Evolutionary conservation across 768 basidiomycete species (phyloP), one percentile per base, ranked within the genome.

Genomic region (Tremella fuciformis): DNA sequence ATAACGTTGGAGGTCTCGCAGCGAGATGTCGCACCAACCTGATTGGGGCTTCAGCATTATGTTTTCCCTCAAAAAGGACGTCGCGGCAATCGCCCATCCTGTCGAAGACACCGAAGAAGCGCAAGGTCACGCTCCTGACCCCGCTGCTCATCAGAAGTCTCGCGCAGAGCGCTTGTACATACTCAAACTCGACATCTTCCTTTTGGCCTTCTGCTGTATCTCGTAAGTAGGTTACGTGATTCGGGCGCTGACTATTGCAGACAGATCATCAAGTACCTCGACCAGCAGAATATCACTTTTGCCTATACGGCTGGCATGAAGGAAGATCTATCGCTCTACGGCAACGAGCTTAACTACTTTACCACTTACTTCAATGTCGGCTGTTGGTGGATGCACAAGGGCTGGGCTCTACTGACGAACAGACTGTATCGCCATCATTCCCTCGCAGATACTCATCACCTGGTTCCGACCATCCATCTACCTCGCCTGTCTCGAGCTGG

Each of bases 291-390:
- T 42, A 60, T 63, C 41, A 53, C 57, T 16, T 53, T 56, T 47
- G 59, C 60, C 21, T 67, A 68, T 58, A 67, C 70, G 42, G 56
- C 58, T 42, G 72, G 73, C 0, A 72, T 75, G 71, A 71, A 72
- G 37, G 73, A 75, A 29, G 70, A 71, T 40, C 63, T 71, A 22
- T 52, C 55, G 11, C 57, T 71, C 9, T 55, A 59, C 34, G 69
- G 69, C 16, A 75, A 75, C 53, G 71, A 75, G 40, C 60, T 63
- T 50, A 75, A 75, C 59, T 75, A 55, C 58, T 70, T 70, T 54
- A 66, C 67, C 16, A 46, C 42, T 34, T 64, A 34, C 46, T 63
- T 66, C 34, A 62, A 63, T 39, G 55, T 69, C 50, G 58, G 57
- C 19, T 66, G 29, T 34, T 6, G 29, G 29, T 34, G 29, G 11